phyloP scores from a whole-genome alignment of 208 protist genomes.

The Eutreptiella sp. region DNA sequence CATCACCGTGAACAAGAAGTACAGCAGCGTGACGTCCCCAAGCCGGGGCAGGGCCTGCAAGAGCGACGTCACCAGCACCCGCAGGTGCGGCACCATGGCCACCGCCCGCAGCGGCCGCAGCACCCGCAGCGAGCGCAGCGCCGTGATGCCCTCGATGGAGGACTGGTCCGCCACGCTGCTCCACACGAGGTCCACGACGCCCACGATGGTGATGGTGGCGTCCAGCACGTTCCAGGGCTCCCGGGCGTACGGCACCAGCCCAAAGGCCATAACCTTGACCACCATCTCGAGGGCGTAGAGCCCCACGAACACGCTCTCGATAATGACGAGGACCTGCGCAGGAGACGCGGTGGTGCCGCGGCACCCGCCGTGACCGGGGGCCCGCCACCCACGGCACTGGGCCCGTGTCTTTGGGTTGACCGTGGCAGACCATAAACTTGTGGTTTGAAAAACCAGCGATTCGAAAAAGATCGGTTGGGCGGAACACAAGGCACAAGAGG shows the following conservation, averaged over 20 bases:
- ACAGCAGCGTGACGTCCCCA: constrained; percentile 23
- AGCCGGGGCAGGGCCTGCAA: constrained; percentile 21
- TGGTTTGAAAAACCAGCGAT: too few relatives aligned
- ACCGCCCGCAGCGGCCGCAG: constrained; percentile 23
- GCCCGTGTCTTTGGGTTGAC: too few relatives aligned
- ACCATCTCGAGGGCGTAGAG: constrained; percentile 29
- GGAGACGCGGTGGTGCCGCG: too few relatives aligned
- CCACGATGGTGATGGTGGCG: not conserved
- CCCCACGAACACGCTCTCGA: constrained; percentile 25
- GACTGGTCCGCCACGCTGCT: not conserved
- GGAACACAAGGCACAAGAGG: too few relatives aligned
- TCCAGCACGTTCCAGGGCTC: not conserved
- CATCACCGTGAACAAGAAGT: constrained; percentile 23
- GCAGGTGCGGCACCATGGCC: constrained; percentile 5
- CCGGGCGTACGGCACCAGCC: constrained; percentile 32
- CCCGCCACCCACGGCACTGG: too few relatives aligned
- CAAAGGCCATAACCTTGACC: constrained; percentile 28
- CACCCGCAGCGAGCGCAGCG: constrained; percentile 10
- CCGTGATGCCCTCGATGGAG: not conserved
- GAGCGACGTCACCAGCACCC: constrained; percentile 24
- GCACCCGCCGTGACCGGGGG: too few relatives aligned
- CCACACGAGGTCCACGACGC: constrained; percentile 5
- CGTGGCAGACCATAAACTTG: too few relatives aligned
- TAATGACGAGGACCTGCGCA: not conserved
- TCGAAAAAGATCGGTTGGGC: too few relatives aligned